Percentiles rank a stretch among this genome's conserved stretches.
Conservation (phyloP, 208 protist genomes). For the Crithidia acanthocephali region DNA sequence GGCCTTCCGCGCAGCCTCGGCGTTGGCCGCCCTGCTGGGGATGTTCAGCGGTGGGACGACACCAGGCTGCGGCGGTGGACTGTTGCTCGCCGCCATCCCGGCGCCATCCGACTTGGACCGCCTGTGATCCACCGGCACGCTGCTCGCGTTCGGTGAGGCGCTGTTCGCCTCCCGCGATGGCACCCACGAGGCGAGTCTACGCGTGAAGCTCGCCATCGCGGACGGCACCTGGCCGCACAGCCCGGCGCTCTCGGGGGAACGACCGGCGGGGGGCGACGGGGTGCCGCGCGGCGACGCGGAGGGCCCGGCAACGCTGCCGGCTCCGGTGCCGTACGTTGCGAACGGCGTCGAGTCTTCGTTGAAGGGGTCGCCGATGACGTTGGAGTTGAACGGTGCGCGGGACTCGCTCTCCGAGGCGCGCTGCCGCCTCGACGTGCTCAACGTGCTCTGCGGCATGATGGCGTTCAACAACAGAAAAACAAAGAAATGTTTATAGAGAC, state of each 20-base stretch:
- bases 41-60: not conserved
- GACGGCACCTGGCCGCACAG: slow-evolving; percentile 6
- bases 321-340: slow-evolving; percentile 20
- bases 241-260: slow-evolving; percentile 1
- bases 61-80: not conserved
- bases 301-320: slow-evolving; percentile 15
- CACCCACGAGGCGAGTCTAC: not conserved
- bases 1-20: not conserved
- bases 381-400: slow-evolving; percentile 14
- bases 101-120: slow-evolving; percentile 15
- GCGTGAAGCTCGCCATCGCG: slow-evolving; percentile 11
- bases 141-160: not conserved
- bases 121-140: not conserved
- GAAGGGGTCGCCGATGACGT: slow-evolving; percentile 7
- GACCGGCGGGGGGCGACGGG: not conserved
- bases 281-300: not conserved
- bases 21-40: not conserved
- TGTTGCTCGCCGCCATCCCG: not conserved
- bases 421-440: slow-evolving; percentile 12
- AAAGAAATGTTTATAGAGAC: not conserved
- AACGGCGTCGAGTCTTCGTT: slow-evolving; percentile 18
- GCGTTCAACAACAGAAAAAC: not conserved
- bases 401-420: slow-evolving; percentile 10
- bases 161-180: not conserved
- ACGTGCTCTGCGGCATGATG: slow-evolving; percentile 7